A percentile compares a stretch with the other conserved stretches of the same genome.
Evolutionary conservation across 139 green algal genomes (phyloP).

Genomic region (Chloropicon primus): DNA sequence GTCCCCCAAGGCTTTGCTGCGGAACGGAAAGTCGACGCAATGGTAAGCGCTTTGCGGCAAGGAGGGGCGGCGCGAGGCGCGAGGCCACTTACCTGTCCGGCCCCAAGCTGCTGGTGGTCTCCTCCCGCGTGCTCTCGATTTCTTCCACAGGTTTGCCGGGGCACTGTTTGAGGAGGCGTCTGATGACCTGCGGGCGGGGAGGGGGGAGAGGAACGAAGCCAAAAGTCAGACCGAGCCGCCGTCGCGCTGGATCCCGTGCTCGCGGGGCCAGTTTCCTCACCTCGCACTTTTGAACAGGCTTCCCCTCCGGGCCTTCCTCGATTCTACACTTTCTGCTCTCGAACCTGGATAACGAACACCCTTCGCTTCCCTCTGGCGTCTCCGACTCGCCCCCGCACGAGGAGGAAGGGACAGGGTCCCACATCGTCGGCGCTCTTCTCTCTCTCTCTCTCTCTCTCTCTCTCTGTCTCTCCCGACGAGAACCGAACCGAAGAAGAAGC

Average conservation of each 20-base stretch:
- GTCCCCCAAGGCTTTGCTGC: neutral
- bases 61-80: too few relatives aligned
- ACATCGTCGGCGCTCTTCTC: neutral
- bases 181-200: too few relatives aligned
- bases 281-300: neutral
- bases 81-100: too few relatives aligned
- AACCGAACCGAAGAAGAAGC: too few relatives aligned
- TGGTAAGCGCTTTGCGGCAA: too few relatives aligned
- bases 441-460: neutral
- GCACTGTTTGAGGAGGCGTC: neutral
- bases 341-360: neutral
- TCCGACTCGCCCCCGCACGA: neutral
- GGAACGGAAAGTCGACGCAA: neutral
- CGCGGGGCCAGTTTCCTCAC: too few relatives aligned
- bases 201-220: too few relatives aligned
- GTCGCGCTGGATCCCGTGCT: too few relatives aligned
- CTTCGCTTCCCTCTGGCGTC: neutral
- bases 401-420: neutral
- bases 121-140: neutral
- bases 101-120: neutral
- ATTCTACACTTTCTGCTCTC: neutral
- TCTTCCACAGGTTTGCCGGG: neutral
- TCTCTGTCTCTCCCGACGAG: neutral
- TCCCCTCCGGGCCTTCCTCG: neutral
- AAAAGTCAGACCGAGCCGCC: too few relatives aligned